phyloP scores from a whole-genome alignment of 768 basidiomycete species.

The Phylloporus sp. region DNA sequence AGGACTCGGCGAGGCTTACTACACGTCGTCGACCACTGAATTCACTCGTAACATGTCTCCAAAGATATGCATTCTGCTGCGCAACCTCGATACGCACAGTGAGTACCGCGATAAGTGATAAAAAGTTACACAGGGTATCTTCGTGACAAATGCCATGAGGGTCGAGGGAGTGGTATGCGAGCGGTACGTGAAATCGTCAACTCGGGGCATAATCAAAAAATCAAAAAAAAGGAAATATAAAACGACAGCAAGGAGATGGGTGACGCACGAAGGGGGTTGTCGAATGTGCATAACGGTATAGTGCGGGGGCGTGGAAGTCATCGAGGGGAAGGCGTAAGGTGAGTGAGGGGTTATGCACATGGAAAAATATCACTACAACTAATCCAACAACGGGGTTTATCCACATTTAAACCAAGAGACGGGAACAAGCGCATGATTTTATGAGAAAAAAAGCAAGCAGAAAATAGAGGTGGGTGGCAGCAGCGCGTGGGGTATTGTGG shows the following conservation, averaged over 20 bases:
- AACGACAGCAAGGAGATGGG: slow-evolving; percentile 9
- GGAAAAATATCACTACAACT: slow-evolving; percentile 32
- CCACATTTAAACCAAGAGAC: slow-evolving; percentile 32
- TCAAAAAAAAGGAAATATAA: background rate
- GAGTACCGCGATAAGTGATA: slow-evolving; percentile 25
- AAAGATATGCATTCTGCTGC: slow-evolving; percentile 36
- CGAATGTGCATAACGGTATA: slow-evolving; percentile 3
- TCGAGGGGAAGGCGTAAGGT: slow-evolving; percentile 16
- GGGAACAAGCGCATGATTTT: slow-evolving; percentile 17
- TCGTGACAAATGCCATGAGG: slow-evolving; percentile 27
- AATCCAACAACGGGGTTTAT: slow-evolving; percentile 35
- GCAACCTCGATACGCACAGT: slow-evolving; percentile 29
- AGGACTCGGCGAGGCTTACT: background rate
- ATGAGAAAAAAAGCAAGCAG: background rate
- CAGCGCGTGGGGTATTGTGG: slow-evolving; percentile 29
- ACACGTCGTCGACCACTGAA: background rate
- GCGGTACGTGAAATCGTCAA: slow-evolving; percentile 33
- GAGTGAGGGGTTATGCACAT: slow-evolving; percentile 29
- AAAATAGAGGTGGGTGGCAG: slow-evolving; percentile 23
- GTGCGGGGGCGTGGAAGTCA: slow-evolving; percentile 3
- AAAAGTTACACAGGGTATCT: slow-evolving; percentile 34
- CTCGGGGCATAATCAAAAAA: slow-evolving; percentile 23
- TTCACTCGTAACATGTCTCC: slow-evolving; percentile 16
- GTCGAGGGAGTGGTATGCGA: slow-evolving; percentile 2
- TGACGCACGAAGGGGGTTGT: slow-evolving; percentile 20